These are phyloP conservation scores for Eimeria necatrix DNA, from an alignment of 169 alveolate species.

Conservation along the genomic window DNA sequence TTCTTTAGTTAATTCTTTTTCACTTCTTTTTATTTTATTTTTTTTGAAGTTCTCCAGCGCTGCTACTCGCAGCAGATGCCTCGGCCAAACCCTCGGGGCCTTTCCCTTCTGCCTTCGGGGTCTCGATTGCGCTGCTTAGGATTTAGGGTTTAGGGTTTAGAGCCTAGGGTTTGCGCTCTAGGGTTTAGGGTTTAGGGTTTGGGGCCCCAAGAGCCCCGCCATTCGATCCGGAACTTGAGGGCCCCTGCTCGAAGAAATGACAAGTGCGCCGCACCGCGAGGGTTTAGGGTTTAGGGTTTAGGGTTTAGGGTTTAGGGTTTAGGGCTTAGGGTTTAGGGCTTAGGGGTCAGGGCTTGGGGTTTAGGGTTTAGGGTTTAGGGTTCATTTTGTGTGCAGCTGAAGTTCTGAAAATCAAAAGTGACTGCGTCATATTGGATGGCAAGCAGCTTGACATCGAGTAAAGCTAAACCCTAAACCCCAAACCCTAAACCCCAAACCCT, in stretches of 20 bases:
- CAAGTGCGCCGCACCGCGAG: no score
- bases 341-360: background rate
- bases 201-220: no score
- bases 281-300: no score
- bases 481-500: no score
- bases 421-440: conserved; percentile 45
- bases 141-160: no score
- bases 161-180: no score
- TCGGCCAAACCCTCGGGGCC: no score
- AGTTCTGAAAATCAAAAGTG: conserved; percentile 4
- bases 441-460: conserved; percentile 35
- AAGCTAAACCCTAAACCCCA: background rate
- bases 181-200: no score
- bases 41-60: background rate
- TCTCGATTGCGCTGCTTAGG: no score
- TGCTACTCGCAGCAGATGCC: background rate
- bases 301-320: background rate
- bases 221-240: no score
- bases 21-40: background rate
- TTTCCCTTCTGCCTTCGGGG: no score
- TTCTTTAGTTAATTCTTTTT: background rate
- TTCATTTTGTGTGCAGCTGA: background rate
- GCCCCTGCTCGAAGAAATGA: no score
- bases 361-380: background rate
- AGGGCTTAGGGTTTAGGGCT: background rate